A percentile compares a stretch with the other conserved stretches of the same genome.
Evolutionary conservation across 2,329 filamentous ascomycete genomes (phyloP).

Genomic region (Zymoseptoria tritici): DNA sequence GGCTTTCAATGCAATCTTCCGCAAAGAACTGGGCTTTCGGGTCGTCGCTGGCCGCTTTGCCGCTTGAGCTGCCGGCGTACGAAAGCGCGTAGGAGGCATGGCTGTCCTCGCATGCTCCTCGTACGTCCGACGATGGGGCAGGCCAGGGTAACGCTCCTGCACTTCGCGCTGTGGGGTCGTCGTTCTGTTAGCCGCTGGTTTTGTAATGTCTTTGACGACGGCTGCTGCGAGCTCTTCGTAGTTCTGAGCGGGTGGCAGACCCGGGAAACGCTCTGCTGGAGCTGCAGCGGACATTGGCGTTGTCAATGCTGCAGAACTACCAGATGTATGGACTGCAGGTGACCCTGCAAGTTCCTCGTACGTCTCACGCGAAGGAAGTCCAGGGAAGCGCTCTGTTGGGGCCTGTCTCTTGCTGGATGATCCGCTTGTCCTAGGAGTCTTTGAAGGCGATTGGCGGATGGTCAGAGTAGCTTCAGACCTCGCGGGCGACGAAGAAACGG

Average conservation of each 20-base stretch:
- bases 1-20: conserved; percentile 23
- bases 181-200: background rate
- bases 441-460: background rate
- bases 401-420: background rate
- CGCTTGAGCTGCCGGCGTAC: conserved; percentile 18
- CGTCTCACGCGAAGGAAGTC: conserved; percentile 6
- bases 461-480: background rate
- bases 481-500: background rate
- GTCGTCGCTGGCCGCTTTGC: conserved; percentile 22
- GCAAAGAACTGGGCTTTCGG: conserved; percentile 23
- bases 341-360: conserved; percentile 9
- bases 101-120: conserved; percentile 21
- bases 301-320: background rate
- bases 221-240: conserved; percentile 9
- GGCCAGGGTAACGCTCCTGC: conserved; percentile 9
- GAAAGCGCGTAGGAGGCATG: conserved; percentile 21
- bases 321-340: background rate
- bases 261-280: conserved; percentile 11
- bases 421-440: conserved; percentile 7
- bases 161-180: background rate
- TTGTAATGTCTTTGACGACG: background rate
- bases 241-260: conserved; percentile 5
- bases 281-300: background rate
- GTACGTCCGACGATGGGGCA: conserved; percentile 10
- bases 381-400: conserved; percentile 11